Evolutionary conservation across 1,284 basidiomycete genomes (phyloP), one percentile per base, ranked within the genome.

Genomic region (Peniophora sp.): DNA sequence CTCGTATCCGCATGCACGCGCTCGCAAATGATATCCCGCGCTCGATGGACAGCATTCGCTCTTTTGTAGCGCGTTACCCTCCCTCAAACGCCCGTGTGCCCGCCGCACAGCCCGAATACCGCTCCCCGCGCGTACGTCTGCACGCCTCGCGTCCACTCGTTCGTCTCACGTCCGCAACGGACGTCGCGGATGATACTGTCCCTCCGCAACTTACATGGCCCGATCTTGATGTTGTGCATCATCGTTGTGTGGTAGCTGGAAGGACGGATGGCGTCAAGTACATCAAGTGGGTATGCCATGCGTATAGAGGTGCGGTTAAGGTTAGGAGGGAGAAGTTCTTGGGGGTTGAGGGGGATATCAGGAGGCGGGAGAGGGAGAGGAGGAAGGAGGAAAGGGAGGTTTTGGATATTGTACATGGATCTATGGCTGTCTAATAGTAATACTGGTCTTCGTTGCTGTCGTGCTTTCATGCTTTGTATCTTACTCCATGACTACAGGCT

Each of bases 161-260:
- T n/a, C 78, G 85, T 16, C 68, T 85, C 54, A 77, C 72, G 11
- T 72, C 77, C 8, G 61, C 63, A 0, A 60, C 68, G 5, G 78
- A 80, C 32, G 67, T 84, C 14, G 76, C 77, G 1, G 87, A 89
- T 57, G 84, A 88, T 56, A 63, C 70, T 14, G 81, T 89, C 1
- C 83, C 87, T 3, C 86, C 87, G 0, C 59, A 88, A 17, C 59
- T 89, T 22, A 74, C 75, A 11, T 88, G 87, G 59, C 57, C 64
- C 3, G 85, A 89, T 58, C 54, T 89, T 20, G 83, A 87, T 56
- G 51, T 81, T 16, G 65, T 89, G 44, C 86, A 89, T 59, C 74
- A 84, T 52, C 71, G 80, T 34, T 64, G 87, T 34, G 77, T 81
- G 5, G 73, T 70, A 3, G 65, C 61, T 1, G 69, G 68, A 19